Conservation (phyloP, 208 protist genomes). For the Porcisia hertigi region DNA sequence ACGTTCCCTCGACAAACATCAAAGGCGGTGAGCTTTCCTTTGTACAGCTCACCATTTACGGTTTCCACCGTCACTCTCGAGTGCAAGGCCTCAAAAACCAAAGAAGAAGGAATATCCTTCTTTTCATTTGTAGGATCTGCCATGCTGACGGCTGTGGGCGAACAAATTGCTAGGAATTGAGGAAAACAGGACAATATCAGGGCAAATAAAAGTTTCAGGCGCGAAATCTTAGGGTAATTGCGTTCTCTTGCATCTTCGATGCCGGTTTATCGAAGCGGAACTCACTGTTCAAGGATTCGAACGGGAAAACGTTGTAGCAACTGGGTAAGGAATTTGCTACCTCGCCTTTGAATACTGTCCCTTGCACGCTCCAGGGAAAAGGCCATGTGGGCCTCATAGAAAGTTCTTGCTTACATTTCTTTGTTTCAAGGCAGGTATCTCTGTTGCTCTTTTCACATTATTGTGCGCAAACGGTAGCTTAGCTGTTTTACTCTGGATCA, state of each 20-base stretch:
- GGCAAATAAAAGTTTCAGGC: background rate
- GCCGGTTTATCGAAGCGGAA: background rate
- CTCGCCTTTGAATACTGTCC: background rate
- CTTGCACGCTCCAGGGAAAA: background rate
- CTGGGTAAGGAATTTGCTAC: background rate
- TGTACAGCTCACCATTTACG: slow-evolving; percentile 45
- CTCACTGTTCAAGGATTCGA: background rate
- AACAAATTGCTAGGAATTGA: background rate
- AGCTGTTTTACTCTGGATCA: no score
- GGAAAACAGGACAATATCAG: no score
- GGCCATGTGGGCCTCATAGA: no score
- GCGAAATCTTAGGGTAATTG: background rate
- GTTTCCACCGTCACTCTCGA: slow-evolving; percentile 62
- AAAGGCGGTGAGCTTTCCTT: slow-evolving; percentile 45
- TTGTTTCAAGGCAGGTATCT: background rate
- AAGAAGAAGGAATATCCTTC: slow-evolving; percentile 41
- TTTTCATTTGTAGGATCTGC: background rate
- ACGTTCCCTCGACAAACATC: slow-evolving; percentile 57
- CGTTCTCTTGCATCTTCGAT: background rate
- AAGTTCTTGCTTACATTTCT: background rate
- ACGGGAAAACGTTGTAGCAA: background rate
- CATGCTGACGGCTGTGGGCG: background rate
- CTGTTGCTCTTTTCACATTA: background rate
- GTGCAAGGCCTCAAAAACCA: slow-evolving; percentile 47
- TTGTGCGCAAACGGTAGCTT: no score